Evolutionary conservation across 2,329 filamentous ascomycete species (phyloP).

Genomic region (Phialophora verrucosa): DNA sequence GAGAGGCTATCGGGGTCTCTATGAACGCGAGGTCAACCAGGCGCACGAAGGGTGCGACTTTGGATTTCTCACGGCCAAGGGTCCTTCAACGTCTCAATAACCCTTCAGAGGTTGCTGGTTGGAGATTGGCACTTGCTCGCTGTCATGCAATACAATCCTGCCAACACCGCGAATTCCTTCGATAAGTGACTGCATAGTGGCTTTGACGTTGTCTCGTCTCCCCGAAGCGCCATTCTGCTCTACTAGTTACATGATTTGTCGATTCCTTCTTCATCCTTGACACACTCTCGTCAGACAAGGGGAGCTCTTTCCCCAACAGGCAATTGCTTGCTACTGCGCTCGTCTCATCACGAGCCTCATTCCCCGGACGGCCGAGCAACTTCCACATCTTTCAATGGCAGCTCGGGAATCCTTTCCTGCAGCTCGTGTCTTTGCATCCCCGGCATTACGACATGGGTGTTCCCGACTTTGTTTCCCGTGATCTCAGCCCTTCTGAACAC

Average conservation of each 20-base stretch:
- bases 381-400: neutral
- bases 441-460: neutral
- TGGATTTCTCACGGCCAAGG: slow-evolving; percentile 35
- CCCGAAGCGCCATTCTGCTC: neutral
- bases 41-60: slow-evolving; percentile 51
- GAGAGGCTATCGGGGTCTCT: slow-evolving; percentile 50
- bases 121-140: neutral
- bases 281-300: neutral
- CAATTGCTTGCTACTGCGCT: slow-evolving; percentile 6
- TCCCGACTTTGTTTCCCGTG: neutral
- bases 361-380: slow-evolving; percentile 4
- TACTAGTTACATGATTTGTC: slow-evolving; percentile 3
- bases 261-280: slow-evolving; percentile 2
- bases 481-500: neutral
- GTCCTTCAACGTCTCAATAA: slow-evolving; percentile 12
- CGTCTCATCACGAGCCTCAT: slow-evolving; percentile 7
- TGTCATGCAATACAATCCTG: neutral
- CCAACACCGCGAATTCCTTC: neutral
- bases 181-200: neutral
- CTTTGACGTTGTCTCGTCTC: neutral
- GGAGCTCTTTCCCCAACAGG: slow-evolving; percentile 20
- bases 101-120: too few relatives aligned
- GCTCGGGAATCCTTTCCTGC: slow-evolving; percentile 16
- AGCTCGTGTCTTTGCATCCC: neutral
- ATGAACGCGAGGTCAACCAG: slow-evolving; percentile 52